Base-by-base conservation (phyloP, 768 basidiomycete genomes). In the Tricholoma saponaceum region DNA sequence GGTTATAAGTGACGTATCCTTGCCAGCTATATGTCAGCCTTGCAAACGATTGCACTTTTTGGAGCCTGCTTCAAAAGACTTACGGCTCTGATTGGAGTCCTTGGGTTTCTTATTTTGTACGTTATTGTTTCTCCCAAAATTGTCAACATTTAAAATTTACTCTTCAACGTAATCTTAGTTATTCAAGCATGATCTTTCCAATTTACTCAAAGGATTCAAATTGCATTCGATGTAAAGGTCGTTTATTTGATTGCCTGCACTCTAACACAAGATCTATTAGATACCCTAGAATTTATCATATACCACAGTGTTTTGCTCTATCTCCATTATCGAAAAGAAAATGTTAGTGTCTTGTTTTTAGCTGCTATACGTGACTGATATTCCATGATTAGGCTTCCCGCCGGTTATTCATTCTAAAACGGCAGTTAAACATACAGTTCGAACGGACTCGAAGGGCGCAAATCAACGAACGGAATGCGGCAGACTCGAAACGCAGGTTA, bases 401-500 rank as follows among this genome's bases (percentile, higher is more conserved):
- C 28, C 72, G 80, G 43, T 71, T 81, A 54, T 83, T 79, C 51
- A 47, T 54, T 9, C 50, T 67, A 18, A 55, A 60, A 22, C 56
- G 61, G 25, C 62, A 64, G 43, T 55, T 65, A 30, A 62, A 63
- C 33, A 35, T 58, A n/a, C 64, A 63, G 32, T 67, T 59, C 46
- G 57, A 66, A 46, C 58, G 57, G 78, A 72, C 80, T 67, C 68
- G 82, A 74, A 66, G 74, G 44, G 83, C 83, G 10, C 83, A 85
- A 65, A 74, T 84, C 54, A 78, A 81, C 57, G 90, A 90, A 68
- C 77, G 83, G 50, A 84, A 82, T 57, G 83, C 83, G 70, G 83
- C 86, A 5, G 94, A 95, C 61, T 90, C 89, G 5, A 95, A 95
- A 69, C 80, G 87, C 20, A 82, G 89, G 16, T 76, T 91, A 23